Base-by-base conservation (phyloP, 495 filamentous ascomycete genomes). In the Acidiella bohemica region DNA sequence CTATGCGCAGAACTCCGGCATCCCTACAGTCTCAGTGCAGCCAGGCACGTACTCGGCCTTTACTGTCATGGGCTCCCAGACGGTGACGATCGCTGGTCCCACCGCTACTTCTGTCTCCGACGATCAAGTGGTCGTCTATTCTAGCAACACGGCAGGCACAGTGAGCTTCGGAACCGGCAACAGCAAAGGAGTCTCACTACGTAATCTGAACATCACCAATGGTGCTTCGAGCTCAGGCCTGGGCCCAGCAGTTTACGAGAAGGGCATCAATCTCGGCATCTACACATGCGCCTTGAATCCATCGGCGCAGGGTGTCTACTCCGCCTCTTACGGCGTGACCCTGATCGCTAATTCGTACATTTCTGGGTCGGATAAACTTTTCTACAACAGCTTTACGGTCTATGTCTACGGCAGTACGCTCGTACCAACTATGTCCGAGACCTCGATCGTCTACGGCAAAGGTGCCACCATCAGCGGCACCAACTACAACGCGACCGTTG, bases 401-500 rank as follows among this genome's bases (percentile, higher is more conserved):
- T 47, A 47, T 24, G 24, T 47, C 17, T 47, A 47, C 30, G 26
- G 26, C 21, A 20, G 37, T 11, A 36, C 37, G 2, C 35, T 47
- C 20, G 20, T 20, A 21, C 5, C 44, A 12, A 31, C 33, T 5
- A 16, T 2, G 12, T 12, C 12, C 13, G 30, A 14, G 17, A 16
- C 11, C 30, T 32, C 30, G 6, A 10, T 32, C 8, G 30, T 13
- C 30, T n/a, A n/a, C 14, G 30, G 30, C 30, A 32, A 32, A 16
- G 30, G 30, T 32, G 30, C 30, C 14, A 32, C 30, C 7, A 26
- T 13, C 18, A 33, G 36, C 24, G 38, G 21, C 24, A 13, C n/a
- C 14, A 41, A 31, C 25, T 47, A 47, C 38, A 47, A 47, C 30
- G 34, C 37, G 2, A 32, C 37, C 16, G 29, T 47, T 7, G 44